Percentiles rank a stretch among this genome's conserved stretches.
phyloP scores from a whole-genome alignment of 2,329 filamentous ascomycete genomes.

The Didymella lethalis region DNA sequence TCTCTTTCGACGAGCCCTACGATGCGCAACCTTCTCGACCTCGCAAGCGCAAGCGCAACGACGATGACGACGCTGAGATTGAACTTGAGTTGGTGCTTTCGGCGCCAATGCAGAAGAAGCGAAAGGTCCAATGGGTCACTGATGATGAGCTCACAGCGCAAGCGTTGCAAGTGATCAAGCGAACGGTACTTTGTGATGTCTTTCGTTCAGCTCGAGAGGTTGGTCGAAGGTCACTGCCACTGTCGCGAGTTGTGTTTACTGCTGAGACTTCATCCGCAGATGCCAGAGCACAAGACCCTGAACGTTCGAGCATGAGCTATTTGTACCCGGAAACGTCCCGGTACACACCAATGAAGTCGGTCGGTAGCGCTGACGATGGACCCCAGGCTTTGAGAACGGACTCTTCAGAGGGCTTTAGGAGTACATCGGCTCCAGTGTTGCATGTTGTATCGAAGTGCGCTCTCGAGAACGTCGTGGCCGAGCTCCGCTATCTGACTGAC shows the following conservation, averaged over 20 bases:
- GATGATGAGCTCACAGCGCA: not conserved
- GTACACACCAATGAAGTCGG: rapidly evolving
- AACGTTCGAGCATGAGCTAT: not conserved
- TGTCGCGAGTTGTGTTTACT: not conserved
- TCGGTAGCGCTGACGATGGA: not conserved
- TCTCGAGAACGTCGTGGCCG: not conserved
- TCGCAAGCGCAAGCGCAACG: conserved; percentile 9
- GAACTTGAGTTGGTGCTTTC: not conserved
- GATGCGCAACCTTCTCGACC: not conserved
- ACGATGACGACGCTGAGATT: not conserved
- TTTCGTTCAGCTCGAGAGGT: conserved; percentile 1
- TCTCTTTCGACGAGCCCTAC: not conserved
- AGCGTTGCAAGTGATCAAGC: conserved; percentile 1
- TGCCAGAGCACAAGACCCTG: not conserved
- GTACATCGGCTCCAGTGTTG: not conserved
- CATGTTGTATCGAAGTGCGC: not conserved
- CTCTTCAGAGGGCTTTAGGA: not conserved
- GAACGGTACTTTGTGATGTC: not conserved
- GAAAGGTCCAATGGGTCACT: not conserved
- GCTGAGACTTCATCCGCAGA: not conserved
- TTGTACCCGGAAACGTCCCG: not conserved
- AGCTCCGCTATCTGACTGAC: not conserved
- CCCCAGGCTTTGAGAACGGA: not conserved
- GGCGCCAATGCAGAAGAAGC: not conserved
- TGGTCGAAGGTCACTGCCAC: not conserved